A percentile compares a stretch with the other conserved stretches of the same genome.
Conservation (phyloP, 2,329 filamentous ascomycete species). For the Cercospora janseana region DNA sequence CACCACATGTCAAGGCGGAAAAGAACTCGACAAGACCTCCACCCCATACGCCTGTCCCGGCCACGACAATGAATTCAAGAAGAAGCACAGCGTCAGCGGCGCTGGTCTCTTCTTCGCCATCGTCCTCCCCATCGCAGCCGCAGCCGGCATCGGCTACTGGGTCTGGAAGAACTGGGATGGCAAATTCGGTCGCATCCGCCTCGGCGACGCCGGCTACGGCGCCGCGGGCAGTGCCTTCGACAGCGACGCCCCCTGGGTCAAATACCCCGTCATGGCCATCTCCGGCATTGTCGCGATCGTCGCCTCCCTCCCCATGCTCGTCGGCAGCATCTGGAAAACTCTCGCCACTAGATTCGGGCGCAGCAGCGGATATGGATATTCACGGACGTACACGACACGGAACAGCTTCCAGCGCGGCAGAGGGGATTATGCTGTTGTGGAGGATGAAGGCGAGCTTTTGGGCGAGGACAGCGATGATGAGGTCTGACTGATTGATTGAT, state of each 20-base stretch:
- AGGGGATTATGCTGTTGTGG: constrained; percentile 83
- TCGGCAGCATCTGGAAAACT: constrained; percentile 70
- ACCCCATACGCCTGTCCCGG: constrained; percentile 66
- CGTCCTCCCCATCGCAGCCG: constrained; percentile 68
- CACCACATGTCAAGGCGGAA: constrained; percentile 78
- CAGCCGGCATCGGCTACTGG: constrained; percentile 74
- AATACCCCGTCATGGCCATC: constrained; percentile 62
- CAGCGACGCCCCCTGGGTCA: constrained; percentile 72
- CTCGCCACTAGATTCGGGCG: constrained; percentile 52
- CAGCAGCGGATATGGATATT: constrained; percentile 51
- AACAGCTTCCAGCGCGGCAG: constrained; percentile 84
- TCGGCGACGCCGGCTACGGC: constrained; percentile 62
- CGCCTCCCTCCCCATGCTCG: constrained; percentile 63
- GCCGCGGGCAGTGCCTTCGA: constrained; percentile 55
- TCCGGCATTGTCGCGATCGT: constrained; percentile 56
- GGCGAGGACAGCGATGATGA: constrained; percentile 87
- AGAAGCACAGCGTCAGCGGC: constrained; percentile 67
- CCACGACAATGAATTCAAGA: constrained; percentile 78
- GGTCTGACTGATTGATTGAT: constrained; percentile 43
- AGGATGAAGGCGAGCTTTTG: constrained; percentile 90
- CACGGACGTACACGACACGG: constrained; percentile 76
- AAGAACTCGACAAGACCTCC: constrained; percentile 68
- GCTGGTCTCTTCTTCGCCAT: constrained; percentile 83
- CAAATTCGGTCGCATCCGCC: constrained; percentile 84
- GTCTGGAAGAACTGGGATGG: constrained; percentile 80